These are phyloP conservation scores for Ophiostoma angusticollis DNA, from an alignment of 2,329 filamentous ascomycete genomes.

Conservation along the genomic window DNA sequence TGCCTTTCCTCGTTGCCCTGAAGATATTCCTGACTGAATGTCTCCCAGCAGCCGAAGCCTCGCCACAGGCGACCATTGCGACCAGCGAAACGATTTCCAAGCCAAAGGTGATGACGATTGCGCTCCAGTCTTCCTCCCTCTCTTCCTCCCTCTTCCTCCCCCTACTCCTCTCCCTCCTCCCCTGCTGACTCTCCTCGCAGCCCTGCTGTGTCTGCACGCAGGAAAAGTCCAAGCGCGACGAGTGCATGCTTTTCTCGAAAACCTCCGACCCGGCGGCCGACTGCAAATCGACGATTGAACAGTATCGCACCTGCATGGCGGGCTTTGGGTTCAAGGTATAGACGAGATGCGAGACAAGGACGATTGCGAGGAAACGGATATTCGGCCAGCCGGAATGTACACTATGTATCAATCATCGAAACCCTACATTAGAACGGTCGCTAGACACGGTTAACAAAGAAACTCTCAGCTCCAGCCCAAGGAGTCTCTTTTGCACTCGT, in stretches of 20 bases:
- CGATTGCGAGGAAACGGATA: neutral
- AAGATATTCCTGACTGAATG: neutral
- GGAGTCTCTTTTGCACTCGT: no score
- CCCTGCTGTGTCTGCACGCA: slow-evolving; percentile 97
- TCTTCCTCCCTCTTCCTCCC: no score
- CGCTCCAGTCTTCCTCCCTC: neutral
- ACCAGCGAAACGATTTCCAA: slow-evolving; percentile 23
- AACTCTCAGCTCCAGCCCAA: no score
- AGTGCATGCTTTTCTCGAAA: slow-evolving; percentile 97
- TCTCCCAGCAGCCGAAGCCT: neutral
- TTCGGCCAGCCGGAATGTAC: no score
- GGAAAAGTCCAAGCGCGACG: slow-evolving; percentile 83
- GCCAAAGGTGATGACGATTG: slow-evolving; percentile 32
- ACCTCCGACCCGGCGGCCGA: slow-evolving; percentile 69
- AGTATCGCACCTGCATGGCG: slow-evolving; percentile 86
- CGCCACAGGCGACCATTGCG: slow-evolving; percentile 16
- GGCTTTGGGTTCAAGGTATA: slow-evolving; percentile 75
- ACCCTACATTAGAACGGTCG: no score
- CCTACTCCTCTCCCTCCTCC: neutral
- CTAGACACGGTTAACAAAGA: no score
- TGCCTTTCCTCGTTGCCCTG: slow-evolving; percentile 1
- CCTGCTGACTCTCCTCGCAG: slow-evolving; percentile 30
- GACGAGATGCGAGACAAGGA: neutral
- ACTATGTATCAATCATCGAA: no score
- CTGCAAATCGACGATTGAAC: slow-evolving; percentile 68